Conservation (phyloP, 1,284 basidiomycete genomes). For the Ustilago shanxiensis region DNA sequence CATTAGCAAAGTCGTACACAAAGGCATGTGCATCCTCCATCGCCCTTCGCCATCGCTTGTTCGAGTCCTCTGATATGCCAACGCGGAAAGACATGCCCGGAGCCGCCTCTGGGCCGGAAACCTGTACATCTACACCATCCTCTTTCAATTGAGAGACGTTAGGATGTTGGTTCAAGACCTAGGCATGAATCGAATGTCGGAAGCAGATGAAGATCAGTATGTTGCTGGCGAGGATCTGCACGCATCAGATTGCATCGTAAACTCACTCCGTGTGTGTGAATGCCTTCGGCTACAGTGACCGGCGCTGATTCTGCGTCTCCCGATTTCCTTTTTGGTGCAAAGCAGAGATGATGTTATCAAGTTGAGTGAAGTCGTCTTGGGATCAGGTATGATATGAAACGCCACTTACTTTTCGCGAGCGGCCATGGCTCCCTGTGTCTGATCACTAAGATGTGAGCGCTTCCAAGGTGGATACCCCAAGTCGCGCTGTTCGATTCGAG, state of each 20-base stretch:
- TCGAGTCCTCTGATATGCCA: slow-evolving; percentile 86
- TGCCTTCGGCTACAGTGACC: slow-evolving; percentile 32
- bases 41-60: slow-evolving; percentile 85
- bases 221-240: not conserved
- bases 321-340: slow-evolving; percentile 9
- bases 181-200: too few relatives aligned
- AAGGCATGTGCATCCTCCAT: slow-evolving; percentile 99
- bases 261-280: slow-evolving; percentile 43
- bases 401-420: slow-evolving; percentile 35
- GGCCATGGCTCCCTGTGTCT: slow-evolving; percentile 35
- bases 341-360: not conserved
- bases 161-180: slow-evolving; percentile 51
- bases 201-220: not conserved
- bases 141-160: slow-evolving; percentile 9
- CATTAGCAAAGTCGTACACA: slow-evolving; percentile 88
- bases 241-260: not conserved
- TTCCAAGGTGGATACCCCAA: not conserved
- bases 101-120: slow-evolving; percentile 2
- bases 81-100: slow-evolving; percentile 74
- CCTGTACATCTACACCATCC: slow-evolving; percentile 6
- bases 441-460: too few relatives aligned
- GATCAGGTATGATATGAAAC: not conserved
- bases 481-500: not conserved
- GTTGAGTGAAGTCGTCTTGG: not conserved
- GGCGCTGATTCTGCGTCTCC: slow-evolving; percentile 44